A percentile compares a stretch with the other conserved stretches of the same genome.
Conservation (phyloP, 2,329 filamentous ascomycete species). For the Alternaria metachromatica region DNA sequence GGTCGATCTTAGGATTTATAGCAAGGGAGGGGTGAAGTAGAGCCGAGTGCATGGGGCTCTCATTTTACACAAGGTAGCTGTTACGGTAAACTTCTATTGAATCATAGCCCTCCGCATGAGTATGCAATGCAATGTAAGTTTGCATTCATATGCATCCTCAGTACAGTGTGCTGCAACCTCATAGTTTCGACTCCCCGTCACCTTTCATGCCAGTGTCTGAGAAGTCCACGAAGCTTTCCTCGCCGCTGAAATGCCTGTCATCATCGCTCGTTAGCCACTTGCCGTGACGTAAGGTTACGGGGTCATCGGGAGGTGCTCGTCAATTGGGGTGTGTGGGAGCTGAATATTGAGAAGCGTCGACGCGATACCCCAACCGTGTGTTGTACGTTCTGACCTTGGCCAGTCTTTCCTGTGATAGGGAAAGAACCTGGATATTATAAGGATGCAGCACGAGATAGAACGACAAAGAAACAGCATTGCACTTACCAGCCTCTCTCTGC, state of each 20-base stretch:
- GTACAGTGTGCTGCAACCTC: background rate
- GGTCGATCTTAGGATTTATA: background rate
- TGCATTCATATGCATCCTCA: background rate
- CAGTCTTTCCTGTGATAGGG: conserved; percentile 15
- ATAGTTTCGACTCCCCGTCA: conserved; percentile 33
- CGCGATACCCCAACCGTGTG: background rate
- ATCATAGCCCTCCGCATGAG: background rate
- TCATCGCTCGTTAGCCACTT: background rate
- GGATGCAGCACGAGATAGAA: background rate
- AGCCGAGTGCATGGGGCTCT: background rate
- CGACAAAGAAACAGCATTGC: background rate
- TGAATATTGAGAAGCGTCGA: background rate
- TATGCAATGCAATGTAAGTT: background rate
- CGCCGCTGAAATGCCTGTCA: conserved; percentile 46
- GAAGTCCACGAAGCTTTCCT: conserved; percentile 45
- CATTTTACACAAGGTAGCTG: background rate
- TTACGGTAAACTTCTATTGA: background rate
- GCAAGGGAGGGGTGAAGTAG: background rate
- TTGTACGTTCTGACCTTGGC: conserved; percentile 9
- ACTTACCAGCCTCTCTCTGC: conserved; percentile 86
- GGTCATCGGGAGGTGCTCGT: background rate
- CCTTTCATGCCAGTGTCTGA: conserved; percentile 24
- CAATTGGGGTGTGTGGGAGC: background rate
- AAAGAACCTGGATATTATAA: conserved; percentile 4
- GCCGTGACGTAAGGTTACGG: conserved; percentile 1